Evolutionary conservation across 208 protist genomes (phyloP).

Genomic region (Crithidia brevicula): DNA sequence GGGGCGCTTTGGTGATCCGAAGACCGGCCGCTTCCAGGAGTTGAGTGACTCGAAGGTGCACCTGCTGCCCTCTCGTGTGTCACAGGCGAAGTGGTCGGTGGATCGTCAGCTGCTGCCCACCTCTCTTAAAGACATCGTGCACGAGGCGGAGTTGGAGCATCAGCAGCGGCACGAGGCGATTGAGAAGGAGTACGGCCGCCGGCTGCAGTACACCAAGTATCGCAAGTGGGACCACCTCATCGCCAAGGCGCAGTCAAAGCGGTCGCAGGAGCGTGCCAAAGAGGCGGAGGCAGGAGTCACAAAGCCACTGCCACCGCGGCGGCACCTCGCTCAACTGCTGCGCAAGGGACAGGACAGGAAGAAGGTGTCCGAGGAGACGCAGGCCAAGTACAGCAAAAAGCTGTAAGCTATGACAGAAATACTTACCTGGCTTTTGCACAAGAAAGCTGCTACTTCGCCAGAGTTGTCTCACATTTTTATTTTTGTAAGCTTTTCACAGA

Average conservation of each 20-base stretch:
- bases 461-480: no score
- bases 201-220: constrained; percentile 68
- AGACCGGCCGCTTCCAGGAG: constrained; percentile 76
- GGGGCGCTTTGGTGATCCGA: constrained; percentile 77
- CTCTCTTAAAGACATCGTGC: constrained; percentile 65
- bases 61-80: constrained; percentile 63
- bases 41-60: constrained; percentile 83
- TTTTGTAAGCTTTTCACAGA: no score
- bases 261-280: constrained; percentile 18
- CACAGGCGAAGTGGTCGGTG: constrained; percentile 72
- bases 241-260: constrained; percentile 63
- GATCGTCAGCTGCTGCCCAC: constrained; percentile 76
- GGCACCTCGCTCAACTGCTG: constrained; percentile 71
- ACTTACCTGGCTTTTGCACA: no score
- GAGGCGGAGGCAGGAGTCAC: constrained; percentile 26
- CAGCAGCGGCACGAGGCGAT: constrained; percentile 52
- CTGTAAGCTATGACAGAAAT: constrained; percentile 42
- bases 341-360: constrained; percentile 63
- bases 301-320: constrained; percentile 58
- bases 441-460: no score
- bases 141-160: constrained; percentile 63
- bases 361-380: constrained; percentile 47
- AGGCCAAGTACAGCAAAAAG: constrained; percentile 58
- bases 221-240: constrained; percentile 85
- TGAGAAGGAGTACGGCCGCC: constrained; percentile 70